Conservation (phyloP, 2,329 filamentous ascomycete genomes). For the Penicillium sp. region DNA sequence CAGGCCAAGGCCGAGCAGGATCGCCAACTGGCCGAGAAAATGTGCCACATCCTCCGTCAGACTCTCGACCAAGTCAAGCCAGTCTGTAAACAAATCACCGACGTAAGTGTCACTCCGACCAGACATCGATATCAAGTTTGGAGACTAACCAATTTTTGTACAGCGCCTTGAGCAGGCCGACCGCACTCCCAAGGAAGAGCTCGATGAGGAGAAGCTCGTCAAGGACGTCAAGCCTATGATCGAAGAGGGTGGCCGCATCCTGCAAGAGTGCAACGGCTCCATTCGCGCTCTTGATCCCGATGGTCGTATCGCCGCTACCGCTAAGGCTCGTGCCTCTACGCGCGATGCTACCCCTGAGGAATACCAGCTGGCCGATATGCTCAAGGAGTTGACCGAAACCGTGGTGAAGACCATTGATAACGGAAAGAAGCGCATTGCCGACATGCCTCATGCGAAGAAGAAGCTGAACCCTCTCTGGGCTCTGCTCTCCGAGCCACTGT, state of each 20-base stretch:
- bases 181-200: conserved; percentile 77
- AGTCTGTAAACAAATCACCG: conserved; percentile 81
- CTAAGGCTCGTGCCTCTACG: conserved; percentile 75
- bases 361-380: conserved; percentile 76
- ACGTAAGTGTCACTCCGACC: conserved; percentile 52
- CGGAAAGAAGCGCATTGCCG: conserved; percentile 82
- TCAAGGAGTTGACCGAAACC: conserved; percentile 80
- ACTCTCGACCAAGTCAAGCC: conserved; percentile 82
- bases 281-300: conserved; percentile 89
- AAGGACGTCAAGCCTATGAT: conserved; percentile 84
- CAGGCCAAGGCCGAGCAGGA: conserved; percentile 67
- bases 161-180: conserved; percentile 79
- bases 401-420: conserved; percentile 83
- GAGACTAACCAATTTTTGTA: conserved; percentile 9
- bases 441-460: conserved; percentile 95
- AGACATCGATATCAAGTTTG: rapidly evolving
- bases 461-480: conserved; percentile 89
- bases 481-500: conserved; percentile 71
- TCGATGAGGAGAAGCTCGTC: conserved; percentile 87
- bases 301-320: conserved; percentile 78
- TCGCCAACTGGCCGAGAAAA: conserved; percentile 74
- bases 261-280: conserved; percentile 82
- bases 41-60: conserved; percentile 71
- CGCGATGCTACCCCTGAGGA: conserved; percentile 81
- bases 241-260: conserved; percentile 78